phyloP scores from a whole-genome alignment of 352 stramenopile species.

The Phytophthora pseudosyringae region DNA sequence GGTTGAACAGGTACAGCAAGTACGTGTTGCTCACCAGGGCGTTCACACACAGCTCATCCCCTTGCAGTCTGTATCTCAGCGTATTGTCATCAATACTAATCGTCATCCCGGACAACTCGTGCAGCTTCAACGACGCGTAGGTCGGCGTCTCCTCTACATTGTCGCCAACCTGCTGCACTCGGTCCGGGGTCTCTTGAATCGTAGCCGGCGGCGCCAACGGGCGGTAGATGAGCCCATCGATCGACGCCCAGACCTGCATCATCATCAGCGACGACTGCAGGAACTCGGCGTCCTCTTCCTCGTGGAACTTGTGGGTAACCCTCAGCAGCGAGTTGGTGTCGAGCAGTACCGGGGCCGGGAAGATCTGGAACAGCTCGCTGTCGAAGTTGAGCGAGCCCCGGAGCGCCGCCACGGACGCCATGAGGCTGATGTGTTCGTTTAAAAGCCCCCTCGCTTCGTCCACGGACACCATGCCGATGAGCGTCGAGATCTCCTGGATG shows the following conservation, averaged over 20 bases:
- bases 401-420: conserved; percentile 80
- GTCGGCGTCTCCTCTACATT: conserved; percentile 11
- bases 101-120: conserved; percentile 87
- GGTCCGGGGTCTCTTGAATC: conserved; percentile 43
- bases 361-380: conserved; percentile 87
- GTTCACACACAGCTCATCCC: conserved; percentile 75
- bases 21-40: conserved; percentile 87
- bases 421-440: conserved; percentile 88
- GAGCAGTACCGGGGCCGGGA: conserved; percentile 77
- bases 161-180: conserved; percentile 7
- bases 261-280: conserved; percentile 74
- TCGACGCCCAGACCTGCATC: conserved; percentile 88
- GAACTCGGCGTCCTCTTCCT: conserved; percentile 47
- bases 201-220: conserved; percentile 70
- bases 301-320: conserved; percentile 61
- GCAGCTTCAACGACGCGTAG: conserved; percentile 66
- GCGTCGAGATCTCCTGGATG: conserved; percentile 87
- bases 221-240: conserved; percentile 83
- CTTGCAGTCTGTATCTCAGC: conserved; percentile 68
- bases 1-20: conserved; percentile 90
- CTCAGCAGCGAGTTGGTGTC: conserved; percentile 80
- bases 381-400: conserved; percentile 84
- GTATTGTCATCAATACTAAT: conserved; percentile 89
- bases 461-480: conserved; percentile 83
- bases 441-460: conserved; percentile 77